phyloP scores from a whole-genome alignment of 2,329 filamentous ascomycete genomes.

The Fusarium bulbicola region DNA sequence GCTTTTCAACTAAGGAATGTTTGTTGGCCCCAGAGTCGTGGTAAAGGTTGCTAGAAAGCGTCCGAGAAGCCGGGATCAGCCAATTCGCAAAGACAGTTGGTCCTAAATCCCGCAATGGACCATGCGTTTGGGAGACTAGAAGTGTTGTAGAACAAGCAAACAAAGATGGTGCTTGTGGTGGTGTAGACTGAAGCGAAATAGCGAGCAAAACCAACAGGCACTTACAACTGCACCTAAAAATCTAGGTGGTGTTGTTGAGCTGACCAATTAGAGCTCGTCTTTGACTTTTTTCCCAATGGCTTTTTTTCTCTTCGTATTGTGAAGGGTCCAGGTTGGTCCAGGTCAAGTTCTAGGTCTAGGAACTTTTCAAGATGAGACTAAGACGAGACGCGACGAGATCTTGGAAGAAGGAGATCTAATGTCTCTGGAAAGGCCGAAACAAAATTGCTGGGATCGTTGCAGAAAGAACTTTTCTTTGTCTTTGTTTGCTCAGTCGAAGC shows the following conservation, averaged over 20 bases:
- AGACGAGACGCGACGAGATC: background rate
- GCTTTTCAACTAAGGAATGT: conserved; percentile 22
- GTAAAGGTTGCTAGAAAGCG: background rate
- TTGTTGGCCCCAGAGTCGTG: conserved; percentile 8
- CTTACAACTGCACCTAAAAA: conserved; percentile 16
- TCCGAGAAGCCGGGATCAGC: conserved; percentile 8
- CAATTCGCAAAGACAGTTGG: conserved; percentile 6
- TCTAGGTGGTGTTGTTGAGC: background rate
- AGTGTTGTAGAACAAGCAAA: conserved; percentile 26
- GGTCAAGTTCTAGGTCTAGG: background rate
- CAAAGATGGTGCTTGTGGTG: background rate
- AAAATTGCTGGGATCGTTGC: background rate
- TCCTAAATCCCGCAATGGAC: background rate
- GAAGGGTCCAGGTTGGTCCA: conserved; percentile 10
- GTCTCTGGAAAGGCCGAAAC: background rate
- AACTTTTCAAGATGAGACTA: background rate
- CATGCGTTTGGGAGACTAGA: conserved; percentile 8
- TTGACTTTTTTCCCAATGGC: conserved; percentile 8
- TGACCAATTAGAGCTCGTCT: conserved; percentile 16
- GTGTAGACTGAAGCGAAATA: conserved; percentile 4
- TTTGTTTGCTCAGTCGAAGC: conserved; percentile 24
- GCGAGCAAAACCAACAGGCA: conserved; percentile 6
- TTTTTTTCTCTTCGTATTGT: background rate
- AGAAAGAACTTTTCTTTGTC: conserved; percentile 14
- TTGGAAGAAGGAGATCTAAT: background rate